Percentiles rank a stretch among this genome's conserved stretches.
Evolutionary conservation across 495 filamentous ascomycete species (phyloP).

Genomic region (Schizothecium vesticola): DNA sequence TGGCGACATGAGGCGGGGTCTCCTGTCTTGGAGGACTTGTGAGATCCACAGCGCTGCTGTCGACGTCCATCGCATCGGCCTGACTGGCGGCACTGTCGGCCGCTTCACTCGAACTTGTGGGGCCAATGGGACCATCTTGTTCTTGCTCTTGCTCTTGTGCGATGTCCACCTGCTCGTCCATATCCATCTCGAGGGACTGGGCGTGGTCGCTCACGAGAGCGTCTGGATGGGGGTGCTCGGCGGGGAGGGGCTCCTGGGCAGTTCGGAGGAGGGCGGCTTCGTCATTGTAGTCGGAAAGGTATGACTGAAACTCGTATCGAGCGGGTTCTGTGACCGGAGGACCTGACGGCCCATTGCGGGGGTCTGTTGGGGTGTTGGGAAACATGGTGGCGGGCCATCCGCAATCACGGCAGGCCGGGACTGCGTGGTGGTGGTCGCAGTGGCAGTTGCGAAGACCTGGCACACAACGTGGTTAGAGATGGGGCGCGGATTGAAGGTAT

Average conservation of each 20-base stretch:
- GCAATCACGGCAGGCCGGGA: neutral
- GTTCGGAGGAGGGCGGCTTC: neutral
- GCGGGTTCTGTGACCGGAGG: constrained; percentile 5
- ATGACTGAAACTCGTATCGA: constrained; percentile 21
- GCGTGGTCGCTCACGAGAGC: neutral
- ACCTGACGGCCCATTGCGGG: constrained; percentile 20
- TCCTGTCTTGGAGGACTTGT: neutral
- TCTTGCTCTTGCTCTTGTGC: neutral
- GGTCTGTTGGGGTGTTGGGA: constrained; percentile 6
- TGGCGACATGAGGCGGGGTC: too few species aligned
- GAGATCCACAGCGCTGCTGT: neutral
- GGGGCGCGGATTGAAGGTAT: neutral
- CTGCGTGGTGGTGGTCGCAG: neutral
- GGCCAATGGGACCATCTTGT: neutral
- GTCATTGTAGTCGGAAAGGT: constrained; percentile 22
- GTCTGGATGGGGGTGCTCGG: neutral
- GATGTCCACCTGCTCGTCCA: neutral
- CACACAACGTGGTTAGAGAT: neutral
- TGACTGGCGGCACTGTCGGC: neutral
- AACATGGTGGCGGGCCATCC: constrained; percentile 12
- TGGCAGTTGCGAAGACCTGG: neutral
- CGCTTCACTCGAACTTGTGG: neutral
- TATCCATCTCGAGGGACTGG: neutral
- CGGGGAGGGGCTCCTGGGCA: neutral
- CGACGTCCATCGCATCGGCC: neutral